Percentiles rank a stretch among this genome's conserved stretches.
Evolutionary conservation across 1,139 yeast species (phyloP).

Genomic region (Zygoascus hellenicus): DNA sequence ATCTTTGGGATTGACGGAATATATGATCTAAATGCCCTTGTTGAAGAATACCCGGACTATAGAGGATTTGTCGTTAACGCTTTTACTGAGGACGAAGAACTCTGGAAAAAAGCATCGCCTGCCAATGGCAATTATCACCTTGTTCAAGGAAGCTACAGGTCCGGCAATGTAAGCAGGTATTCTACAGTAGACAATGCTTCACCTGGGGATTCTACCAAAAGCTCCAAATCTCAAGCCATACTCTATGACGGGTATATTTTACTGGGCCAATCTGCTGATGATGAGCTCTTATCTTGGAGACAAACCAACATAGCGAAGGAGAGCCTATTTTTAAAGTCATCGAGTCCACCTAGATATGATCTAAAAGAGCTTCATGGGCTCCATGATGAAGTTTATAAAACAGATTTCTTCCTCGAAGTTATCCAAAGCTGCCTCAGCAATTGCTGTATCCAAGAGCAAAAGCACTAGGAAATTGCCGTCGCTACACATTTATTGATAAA

Average conservation of each 20-base stretch:
- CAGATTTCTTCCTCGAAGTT: too few relatives aligned
- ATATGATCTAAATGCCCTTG: conserved; percentile 39
- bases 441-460: too few relatives aligned
- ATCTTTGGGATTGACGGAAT: conserved; percentile 48
- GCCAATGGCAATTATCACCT: conserved; percentile 13
- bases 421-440: too few relatives aligned
- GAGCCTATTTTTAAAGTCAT: background rate
- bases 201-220: background rate
- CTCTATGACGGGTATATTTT: conserved; percentile 18
- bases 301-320: conserved; percentile 31
- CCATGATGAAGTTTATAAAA: conserved; percentile 29
- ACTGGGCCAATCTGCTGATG: conserved; percentile 35
- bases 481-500: too few relatives aligned
- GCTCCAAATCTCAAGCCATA: background rate
- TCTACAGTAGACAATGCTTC: background rate
- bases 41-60: conserved; percentile 44
- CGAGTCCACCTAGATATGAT: background rate
- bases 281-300: conserved; percentile 32
- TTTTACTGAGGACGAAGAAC: conserved; percentile 34
- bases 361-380: conserved; percentile 20
- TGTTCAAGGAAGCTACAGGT: background rate
- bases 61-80: conserved; percentile 41
- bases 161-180: background rate
- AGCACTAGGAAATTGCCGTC: too few relatives aligned
- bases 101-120: conserved; percentile 32